Conservation (phyloP, 2,329 filamentous ascomycete genomes). For the Aspergillus tanneri region DNA sequence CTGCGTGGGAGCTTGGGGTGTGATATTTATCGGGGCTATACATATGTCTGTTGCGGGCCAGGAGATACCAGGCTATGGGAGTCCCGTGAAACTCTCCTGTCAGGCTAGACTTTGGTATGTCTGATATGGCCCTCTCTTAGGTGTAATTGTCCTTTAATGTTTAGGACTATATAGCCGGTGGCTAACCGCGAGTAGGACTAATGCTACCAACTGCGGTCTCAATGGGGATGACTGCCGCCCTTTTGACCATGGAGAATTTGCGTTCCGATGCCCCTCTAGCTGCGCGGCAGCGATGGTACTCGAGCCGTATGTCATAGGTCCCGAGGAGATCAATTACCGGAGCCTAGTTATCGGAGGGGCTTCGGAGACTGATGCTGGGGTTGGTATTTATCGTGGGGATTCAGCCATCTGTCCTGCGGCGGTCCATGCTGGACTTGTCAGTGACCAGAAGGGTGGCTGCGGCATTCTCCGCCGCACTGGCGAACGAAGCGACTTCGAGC, state of each 20-base stretch:
- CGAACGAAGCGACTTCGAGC: constrained; percentile 49
- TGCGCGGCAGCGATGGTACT: constrained; percentile 53
- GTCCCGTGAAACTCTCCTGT: constrained; percentile 38
- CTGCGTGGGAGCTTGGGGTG: constrained; percentile 32
- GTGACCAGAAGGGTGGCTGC: constrained; percentile 55
- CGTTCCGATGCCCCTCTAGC: constrained; percentile 60
- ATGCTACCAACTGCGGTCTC: constrained; percentile 52
- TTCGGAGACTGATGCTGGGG: constrained; percentile 38
- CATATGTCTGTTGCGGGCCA: constrained; percentile 32
- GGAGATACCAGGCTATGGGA: constrained; percentile 35
- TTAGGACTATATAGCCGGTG: too few species aligned
- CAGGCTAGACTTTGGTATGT: constrained; percentile 36
- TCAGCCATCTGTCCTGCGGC: constrained; percentile 62
- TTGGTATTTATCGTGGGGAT: constrained; percentile 57
- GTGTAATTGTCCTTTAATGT: not conserved
- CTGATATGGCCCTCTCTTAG: not conserved
- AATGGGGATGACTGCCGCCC: constrained; percentile 59
- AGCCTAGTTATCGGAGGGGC: constrained; percentile 57
- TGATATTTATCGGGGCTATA: constrained; percentile 33
- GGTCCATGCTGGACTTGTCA: constrained; percentile 59
- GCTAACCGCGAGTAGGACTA: constrained; percentile 26
- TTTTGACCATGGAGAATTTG: constrained; percentile 54
- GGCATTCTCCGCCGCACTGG: constrained; percentile 56
- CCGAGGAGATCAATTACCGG: constrained; percentile 54
- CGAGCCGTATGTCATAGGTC: constrained; percentile 59